Percentiles rank a stretch among this genome's conserved stretches.
Evolutionary conservation across 1,139 yeast genomes (phyloP).

Genomic region (Diutina rugosa): DNA sequence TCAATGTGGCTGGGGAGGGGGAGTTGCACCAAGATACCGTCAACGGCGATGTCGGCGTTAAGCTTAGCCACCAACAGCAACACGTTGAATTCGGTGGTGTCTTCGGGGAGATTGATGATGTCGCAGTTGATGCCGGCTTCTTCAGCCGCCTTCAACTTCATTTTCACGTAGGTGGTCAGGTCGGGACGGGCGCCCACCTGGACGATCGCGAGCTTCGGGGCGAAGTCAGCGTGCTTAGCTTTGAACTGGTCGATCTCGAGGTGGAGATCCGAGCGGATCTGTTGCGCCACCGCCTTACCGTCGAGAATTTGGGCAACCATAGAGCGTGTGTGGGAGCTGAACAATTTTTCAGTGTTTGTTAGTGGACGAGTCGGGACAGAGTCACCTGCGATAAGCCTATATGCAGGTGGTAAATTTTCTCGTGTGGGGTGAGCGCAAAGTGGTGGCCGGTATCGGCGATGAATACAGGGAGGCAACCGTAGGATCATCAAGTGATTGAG

Average conservation of each 20-base stretch:
- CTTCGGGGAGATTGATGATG: slow-evolving; percentile 54
- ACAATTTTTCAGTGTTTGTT: background rate
- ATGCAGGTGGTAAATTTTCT: background rate
- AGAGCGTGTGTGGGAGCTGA: background rate
- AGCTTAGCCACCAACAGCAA: slow-evolving; percentile 45
- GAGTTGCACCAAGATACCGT: slow-evolving; percentile 84
- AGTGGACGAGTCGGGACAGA: background rate
- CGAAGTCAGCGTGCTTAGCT: slow-evolving; percentile 26
- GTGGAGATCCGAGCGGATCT: background rate
- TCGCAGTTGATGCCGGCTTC: slow-evolving; percentile 72
- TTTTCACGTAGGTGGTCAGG: slow-evolving; percentile 85
- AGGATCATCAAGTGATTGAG: too few species aligned
- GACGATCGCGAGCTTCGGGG: slow-evolving; percentile 69
- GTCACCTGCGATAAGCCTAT: background rate
- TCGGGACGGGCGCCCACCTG: slow-evolving; percentile 90
- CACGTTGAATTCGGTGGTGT: slow-evolving; percentile 43
- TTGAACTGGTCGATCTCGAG: slow-evolving; percentile 7
- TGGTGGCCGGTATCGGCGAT: background rate
- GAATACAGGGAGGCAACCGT: too few species aligned
- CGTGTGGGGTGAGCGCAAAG: background rate
- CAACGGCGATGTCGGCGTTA: slow-evolving; percentile 58
- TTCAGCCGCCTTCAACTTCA: slow-evolving; percentile 87
- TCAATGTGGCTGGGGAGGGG: slow-evolving; percentile 79
- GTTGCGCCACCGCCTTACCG: slow-evolving; percentile 1
- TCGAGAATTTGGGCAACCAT: slow-evolving; percentile 2